These are phyloP conservation scores for Candida germanica DNA, from an alignment of 805 yeast species.

Conservation along the genomic window DNA sequence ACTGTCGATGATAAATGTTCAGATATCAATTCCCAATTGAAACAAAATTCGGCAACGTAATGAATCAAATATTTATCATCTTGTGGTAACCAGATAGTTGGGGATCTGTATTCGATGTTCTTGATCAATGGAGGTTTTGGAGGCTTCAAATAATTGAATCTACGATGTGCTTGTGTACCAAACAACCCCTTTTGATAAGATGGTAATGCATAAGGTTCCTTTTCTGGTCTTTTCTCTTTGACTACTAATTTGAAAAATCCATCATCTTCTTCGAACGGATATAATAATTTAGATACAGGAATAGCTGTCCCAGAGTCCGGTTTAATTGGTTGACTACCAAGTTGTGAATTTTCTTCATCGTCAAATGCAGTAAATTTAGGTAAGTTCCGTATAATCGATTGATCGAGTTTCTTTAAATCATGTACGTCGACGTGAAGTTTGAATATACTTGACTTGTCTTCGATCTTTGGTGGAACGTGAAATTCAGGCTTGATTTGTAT, in stretches of 20 bases:
- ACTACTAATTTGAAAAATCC: constrained; percentile 58
- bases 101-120: constrained; percentile 78
- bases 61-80: constrained; percentile 81
- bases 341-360: constrained; percentile 22
- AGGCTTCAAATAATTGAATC: constrained; percentile 69
- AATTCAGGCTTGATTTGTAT: constrained; percentile 1
- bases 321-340: constrained; percentile 18
- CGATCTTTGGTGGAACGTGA: constrained; percentile 5
- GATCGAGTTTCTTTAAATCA: constrained; percentile 45
- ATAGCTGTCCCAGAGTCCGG: constrained; percentile 36
- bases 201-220: constrained; percentile 23
- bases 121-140: constrained; percentile 87
- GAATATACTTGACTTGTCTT: constrained; percentile 34
- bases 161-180: constrained; percentile 48
- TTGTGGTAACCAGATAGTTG: constrained; percentile 94
- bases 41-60: constrained; percentile 79
- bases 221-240: constrained; percentile 29
- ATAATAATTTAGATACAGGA: constrained; percentile 63
- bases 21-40: constrained; percentile 91
- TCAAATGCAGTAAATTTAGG: constrained; percentile 49
- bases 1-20: constrained; percentile 70
- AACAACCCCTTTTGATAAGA: constrained; percentile 57
- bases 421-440: constrained; percentile 42
- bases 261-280: constrained; percentile 62
- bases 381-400: constrained; percentile 45